Evolutionary conservation across 2,329 filamentous ascomycete species (phyloP), one percentile per base, ranked within the genome.

Genomic region (Penicillium sp.): DNA sequence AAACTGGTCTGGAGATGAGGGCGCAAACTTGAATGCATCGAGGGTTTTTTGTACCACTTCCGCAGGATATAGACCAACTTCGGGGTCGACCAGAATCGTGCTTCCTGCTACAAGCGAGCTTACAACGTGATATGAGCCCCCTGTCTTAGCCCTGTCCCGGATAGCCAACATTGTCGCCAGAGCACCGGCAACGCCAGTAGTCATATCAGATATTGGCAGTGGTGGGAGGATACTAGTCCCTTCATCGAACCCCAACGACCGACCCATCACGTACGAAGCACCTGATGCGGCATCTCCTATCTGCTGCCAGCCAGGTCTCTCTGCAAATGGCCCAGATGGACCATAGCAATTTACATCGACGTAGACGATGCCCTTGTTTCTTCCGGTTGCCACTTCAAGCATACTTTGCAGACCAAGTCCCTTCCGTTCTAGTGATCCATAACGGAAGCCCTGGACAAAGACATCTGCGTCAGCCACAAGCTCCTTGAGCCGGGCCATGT

Each of bases 401-500:
- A 79, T 60, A n/a, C 70, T 70, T 9, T 77, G 62, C 3, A 76
- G 66, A 0, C 77, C 62, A 5, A 67, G 59, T 1, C 65, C 63
- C 48, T 61, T 66, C 8, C 61, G 46, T 1, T 55, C 59, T 44
- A 84, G 69, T 9, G 73, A 70, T 7, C 73, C 74, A 8, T 74
- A 72, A 8, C 81, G 72, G 70, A 79, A 84, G 26, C 81, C 81
- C 55, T 82, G 78, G 19, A 84, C 65, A 53, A 83, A 78, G 34
- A 83, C 75, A 60, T 84, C 82, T 23, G 51, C 51, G 1, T 79
- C 77, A 5, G 64, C 61, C 11, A 83, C 61, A 1, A 83, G 72
- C 6, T 72, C 66, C 2, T 70, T 64, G 0, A 82, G 64, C 8
- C 74, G 69, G 1, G 63, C 62, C 53, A 70, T 73, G 44, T 79